Percentiles rank a stretch among this genome's conserved stretches.
These are phyloP conservation scores for Rhododendron ovatum DNA, from an alignment of 148 eudicot genomes.

Conservation along the genomic window DNA sequence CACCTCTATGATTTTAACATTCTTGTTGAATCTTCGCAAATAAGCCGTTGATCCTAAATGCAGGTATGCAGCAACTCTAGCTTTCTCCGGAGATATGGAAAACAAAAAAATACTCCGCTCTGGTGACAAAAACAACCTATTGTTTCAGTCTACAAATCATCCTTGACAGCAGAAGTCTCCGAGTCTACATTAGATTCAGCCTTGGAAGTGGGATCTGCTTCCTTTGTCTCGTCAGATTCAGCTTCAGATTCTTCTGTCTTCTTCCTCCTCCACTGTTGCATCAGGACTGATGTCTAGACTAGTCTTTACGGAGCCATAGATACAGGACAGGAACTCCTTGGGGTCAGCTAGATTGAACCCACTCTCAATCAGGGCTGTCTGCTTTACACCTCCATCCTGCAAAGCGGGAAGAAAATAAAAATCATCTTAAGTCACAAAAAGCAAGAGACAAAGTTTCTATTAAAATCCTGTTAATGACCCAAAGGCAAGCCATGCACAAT, in stretches of 20 bases:
- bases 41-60: neutral
- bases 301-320: conserved; percentile 36
- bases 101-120: neutral
- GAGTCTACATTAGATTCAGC: conserved; percentile 29
- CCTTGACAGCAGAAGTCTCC: conserved; percentile 37
- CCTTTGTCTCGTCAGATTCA: conserved; percentile 45
- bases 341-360: conserved; percentile 66
- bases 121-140: neutral
- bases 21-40: neutral
- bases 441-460: neutral
- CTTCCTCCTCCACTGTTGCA: conserved; percentile 78
- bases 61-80: neutral
- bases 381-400: conserved; percentile 73
- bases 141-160: conserved; percentile 50
- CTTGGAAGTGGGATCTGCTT: conserved; percentile 27
- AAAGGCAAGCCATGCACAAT: neutral
- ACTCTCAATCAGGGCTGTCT: conserved; percentile 84
- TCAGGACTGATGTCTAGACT: conserved; percentile 71
- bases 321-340: conserved; percentile 51
- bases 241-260: conserved; percentile 57
- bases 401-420: neutral
- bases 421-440: neutral
- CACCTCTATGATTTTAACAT: neutral
- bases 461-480: neutral
- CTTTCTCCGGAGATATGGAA: neutral